Conservation (phyloP, 2,329 filamentous ascomycete genomes). For the Thelonectria rubi region DNA sequence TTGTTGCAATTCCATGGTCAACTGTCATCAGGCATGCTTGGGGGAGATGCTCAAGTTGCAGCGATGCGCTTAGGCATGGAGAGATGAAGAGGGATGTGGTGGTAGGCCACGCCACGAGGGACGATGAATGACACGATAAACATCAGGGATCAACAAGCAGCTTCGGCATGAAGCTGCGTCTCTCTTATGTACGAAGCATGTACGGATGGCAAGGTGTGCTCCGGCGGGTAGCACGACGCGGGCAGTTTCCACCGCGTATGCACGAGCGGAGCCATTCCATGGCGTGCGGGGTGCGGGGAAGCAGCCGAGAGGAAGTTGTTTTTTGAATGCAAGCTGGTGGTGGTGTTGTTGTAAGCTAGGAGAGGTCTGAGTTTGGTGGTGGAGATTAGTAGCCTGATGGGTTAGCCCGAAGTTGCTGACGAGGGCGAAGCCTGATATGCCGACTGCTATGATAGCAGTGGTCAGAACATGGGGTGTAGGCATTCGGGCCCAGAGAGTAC, state of each 20-base stretch:
- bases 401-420: neutral
- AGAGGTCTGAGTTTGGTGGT: neutral
- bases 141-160: neutral
- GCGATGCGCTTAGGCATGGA: neutral
- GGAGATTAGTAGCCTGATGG: neutral
- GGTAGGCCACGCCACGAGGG: neutral
- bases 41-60: too few relatives aligned
- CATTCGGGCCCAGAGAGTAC: too few relatives aligned
- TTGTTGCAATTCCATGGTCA: neutral
- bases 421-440: neutral
- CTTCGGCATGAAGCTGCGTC: neutral
- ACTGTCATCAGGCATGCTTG: too few relatives aligned
- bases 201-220: too few relatives aligned
- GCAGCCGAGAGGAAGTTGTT: conserved; percentile 7
- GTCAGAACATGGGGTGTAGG: neutral
- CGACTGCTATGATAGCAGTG: neutral
- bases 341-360: neutral
- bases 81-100: neutral
- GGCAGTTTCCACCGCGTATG: conserved; percentile 4
- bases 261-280: conserved; percentile 20
- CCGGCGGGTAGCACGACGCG: conserved; percentile 4
- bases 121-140: neutral
- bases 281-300: conserved; percentile 23
- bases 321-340: neutral
- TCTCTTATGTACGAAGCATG: too few relatives aligned